Percentiles rank a stretch among this genome's conserved stretches.
Conservation (phyloP, 2,329 filamentous ascomycete species). For the Colletotrichum siamense region DNA sequence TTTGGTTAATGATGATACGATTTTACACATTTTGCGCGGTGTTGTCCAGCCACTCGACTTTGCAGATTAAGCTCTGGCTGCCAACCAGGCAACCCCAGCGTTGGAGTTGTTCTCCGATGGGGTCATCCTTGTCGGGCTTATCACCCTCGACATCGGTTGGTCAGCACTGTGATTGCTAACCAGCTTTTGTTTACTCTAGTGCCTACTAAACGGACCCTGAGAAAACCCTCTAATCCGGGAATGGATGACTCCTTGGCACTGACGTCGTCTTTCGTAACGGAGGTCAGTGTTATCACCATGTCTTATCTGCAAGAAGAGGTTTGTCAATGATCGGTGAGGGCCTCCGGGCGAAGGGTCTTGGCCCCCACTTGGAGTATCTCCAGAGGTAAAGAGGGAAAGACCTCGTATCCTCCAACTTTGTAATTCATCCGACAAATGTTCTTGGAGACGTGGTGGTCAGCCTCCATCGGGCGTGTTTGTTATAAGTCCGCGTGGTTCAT, state of each 20-base stretch:
- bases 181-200: not conserved
- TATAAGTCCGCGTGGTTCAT: not conserved
- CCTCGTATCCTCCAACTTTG: not conserved
- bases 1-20: constrained; percentile 3
- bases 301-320: not conserved
- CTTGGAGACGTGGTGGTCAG: not conserved
- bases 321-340: not conserved
- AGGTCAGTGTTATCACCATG: not conserved
- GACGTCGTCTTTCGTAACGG: not conserved
- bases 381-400: not conserved
- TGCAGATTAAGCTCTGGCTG: not conserved
- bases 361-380: not conserved
- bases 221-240: not conserved
- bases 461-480: not conserved
- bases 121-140: not conserved
- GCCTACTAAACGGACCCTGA: not conserved
- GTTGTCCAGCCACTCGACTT: not conserved
- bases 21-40: not conserved
- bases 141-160: not conserved
- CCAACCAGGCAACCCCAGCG: not conserved
- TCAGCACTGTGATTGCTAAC: not conserved
- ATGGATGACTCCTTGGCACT: not conserved
- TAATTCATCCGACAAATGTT: not conserved
- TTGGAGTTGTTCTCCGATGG: not conserved
- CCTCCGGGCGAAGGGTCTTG: not conserved